Conservation (phyloP, 2,329 filamentous ascomycete species). For the Alternaria dauci region DNA sequence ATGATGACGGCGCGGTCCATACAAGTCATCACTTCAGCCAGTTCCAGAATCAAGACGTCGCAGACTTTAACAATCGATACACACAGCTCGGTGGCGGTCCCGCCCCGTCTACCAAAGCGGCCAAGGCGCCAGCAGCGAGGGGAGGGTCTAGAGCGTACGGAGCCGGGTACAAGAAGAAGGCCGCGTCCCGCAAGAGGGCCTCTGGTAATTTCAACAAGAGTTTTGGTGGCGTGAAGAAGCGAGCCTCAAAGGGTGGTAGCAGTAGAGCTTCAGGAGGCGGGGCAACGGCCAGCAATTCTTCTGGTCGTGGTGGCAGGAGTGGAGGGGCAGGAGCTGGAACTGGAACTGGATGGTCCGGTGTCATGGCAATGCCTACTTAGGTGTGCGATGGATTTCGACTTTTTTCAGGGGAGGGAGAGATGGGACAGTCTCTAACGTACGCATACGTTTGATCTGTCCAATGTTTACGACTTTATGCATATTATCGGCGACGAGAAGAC, state of each 20-base stretch:
- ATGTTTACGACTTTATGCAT: neutral
- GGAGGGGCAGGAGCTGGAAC: slow-evolving; percentile 13
- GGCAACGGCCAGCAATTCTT: slow-evolving; percentile 16
- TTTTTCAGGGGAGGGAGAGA: neutral
- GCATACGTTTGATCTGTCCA: neutral
- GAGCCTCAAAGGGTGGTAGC: slow-evolving; percentile 20
- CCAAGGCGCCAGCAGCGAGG: slow-evolving; percentile 22
- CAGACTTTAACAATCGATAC: slow-evolving; percentile 40
- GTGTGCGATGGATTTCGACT: neutral
- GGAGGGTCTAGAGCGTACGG: slow-evolving; percentile 26
- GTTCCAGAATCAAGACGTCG: slow-evolving; percentile 36
- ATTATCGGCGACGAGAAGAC: neutral
- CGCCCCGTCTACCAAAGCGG: slow-evolving; percentile 20
- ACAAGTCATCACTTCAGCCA: slow-evolving; percentile 44
- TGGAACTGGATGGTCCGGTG: slow-evolving; percentile 22
- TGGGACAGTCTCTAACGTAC: neutral
- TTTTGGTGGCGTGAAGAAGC: slow-evolving; percentile 31
- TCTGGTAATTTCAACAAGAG: slow-evolving; percentile 29
- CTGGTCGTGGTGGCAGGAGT: slow-evolving; percentile 18
- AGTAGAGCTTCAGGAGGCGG: slow-evolving; percentile 23
- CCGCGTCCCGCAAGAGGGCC: slow-evolving; percentile 21
- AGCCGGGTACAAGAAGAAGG: slow-evolving; percentile 29
- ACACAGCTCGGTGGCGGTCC: slow-evolving; percentile 29
- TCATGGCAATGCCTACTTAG: slow-evolving; percentile 45
- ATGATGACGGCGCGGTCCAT: slow-evolving; percentile 26